Percentiles rank a stretch among this genome's conserved stretches.
These are phyloP conservation scores for Fusarium ramigenum DNA, from an alignment of 2,329 filamentous ascomycete genomes.

Conservation along the genomic window DNA sequence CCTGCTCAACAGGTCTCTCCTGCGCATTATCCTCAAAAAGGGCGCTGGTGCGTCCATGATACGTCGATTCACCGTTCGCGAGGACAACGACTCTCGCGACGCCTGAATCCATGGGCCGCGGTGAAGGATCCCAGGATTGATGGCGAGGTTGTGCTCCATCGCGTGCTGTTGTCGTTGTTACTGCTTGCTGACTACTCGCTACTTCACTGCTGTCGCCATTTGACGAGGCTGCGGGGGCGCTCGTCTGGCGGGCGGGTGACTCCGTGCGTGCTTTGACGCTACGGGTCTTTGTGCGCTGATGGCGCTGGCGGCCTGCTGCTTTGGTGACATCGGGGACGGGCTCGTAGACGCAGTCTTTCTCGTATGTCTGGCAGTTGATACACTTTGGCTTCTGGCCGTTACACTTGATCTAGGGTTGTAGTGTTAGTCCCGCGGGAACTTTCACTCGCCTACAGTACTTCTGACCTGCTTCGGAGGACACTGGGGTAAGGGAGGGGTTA, in stretches of 20 bases:
- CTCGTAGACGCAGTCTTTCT: conserved; percentile 35
- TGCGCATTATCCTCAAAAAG: conserved; percentile 52
- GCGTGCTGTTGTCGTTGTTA: background rate
- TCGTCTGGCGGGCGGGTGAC: background rate
- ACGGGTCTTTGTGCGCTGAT: conserved; percentile 27
- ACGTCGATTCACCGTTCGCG: conserved; percentile 54
- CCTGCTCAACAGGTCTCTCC: conserved; percentile 35
- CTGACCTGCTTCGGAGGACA: too few species aligned
- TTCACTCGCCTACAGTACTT: too few species aligned
- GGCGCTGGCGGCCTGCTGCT: conserved; percentile 23
- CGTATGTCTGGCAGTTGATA: conserved; percentile 29
- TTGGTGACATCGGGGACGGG: conserved; percentile 38
- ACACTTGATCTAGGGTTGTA: conserved; percentile 57
- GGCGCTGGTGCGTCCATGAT: conserved; percentile 60
- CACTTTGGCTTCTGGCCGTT: conserved; percentile 42
- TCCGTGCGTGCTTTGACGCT: conserved; percentile 1
- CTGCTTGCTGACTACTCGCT: background rate
- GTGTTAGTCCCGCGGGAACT: conserved; percentile 16
- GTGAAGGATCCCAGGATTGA: conserved; percentile 10
- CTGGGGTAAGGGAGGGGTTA: background rate
- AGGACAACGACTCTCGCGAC: conserved; percentile 52
- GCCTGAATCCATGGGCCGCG: conserved; percentile 23
- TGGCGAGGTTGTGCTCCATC: background rate
- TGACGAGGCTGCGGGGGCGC: background rate
- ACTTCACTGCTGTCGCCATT: background rate